Evolutionary conservation across 305 asterid species (phyloP).

Genomic region (Fraxinus sp.): DNA sequence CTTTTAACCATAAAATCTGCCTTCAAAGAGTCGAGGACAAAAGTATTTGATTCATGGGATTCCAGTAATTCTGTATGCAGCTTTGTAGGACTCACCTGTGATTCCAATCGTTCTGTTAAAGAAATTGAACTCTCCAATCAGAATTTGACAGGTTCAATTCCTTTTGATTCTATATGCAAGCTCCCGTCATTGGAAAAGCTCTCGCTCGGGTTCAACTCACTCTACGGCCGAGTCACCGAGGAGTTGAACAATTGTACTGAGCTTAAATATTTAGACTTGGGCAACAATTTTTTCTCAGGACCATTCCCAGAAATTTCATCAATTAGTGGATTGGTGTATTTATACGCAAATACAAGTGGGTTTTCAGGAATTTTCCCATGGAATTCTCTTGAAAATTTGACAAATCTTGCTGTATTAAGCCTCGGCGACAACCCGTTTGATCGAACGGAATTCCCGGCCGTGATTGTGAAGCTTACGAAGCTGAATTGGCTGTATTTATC

Average conservation of each 20-base stretch:
- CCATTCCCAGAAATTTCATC: slow-evolving; percentile 53
- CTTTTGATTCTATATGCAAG: slow-evolving; percentile 46
- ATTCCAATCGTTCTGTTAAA: slow-evolving; percentile 37
- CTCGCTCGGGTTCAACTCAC: slow-evolving; percentile 47
- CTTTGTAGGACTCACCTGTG: slow-evolving; percentile 58
- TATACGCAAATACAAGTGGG: slow-evolving; percentile 65
- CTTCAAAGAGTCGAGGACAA: slow-evolving; percentile 38
- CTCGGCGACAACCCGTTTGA: slow-evolving; percentile 69
- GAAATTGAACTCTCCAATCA: slow-evolving; percentile 71
- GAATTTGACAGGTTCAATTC: slow-evolving; percentile 48
- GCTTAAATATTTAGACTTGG: slow-evolving; percentile 62
- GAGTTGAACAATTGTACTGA: slow-evolving; percentile 51
- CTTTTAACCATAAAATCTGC: slow-evolving; percentile 62
- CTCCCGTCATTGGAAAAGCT: slow-evolving; percentile 59
- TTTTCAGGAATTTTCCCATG: slow-evolving; percentile 71
- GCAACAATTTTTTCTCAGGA: slow-evolving; percentile 63
- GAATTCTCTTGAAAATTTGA: slow-evolving; percentile 52
- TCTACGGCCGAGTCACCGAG: slow-evolving; percentile 43
- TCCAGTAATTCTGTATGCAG: slow-evolving; percentile 32
- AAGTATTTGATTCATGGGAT: slow-evolving; percentile 61
- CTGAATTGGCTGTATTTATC: slow-evolving; percentile 69
- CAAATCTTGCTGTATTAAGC: slow-evolving; percentile 49
- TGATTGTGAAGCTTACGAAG: slow-evolving; percentile 38
- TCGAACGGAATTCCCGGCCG: slow-evolving; percentile 43
- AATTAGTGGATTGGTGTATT: slow-evolving; percentile 34